Evolutionary conservation across 768 basidiomycete species (phyloP).

Genomic region (Tephrocybe sp.): DNA sequence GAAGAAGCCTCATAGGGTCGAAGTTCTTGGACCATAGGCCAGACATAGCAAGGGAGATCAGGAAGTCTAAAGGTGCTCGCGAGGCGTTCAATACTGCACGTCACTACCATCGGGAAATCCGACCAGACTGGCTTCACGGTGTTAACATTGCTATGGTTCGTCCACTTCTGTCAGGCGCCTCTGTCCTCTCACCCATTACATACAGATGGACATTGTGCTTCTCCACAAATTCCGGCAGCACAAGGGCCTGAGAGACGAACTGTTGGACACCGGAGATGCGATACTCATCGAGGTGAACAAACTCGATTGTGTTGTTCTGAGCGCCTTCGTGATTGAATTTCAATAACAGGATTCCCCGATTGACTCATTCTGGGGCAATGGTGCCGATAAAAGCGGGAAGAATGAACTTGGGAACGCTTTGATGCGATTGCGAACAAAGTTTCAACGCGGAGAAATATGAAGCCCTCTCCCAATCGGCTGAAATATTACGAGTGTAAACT

Average conservation of each 20-base stretch:
- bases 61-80: constrained; percentile 58
- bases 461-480: too few species aligned
- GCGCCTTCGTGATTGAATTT: neutral
- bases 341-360: constrained; percentile 58
- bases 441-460: constrained; percentile 33
- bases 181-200: neutral
- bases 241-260: constrained; percentile 48
- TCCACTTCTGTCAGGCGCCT: neutral
- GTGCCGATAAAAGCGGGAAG: constrained; percentile 59
- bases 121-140: constrained; percentile 65
- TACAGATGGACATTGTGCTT: constrained; percentile 65
- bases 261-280: constrained; percentile 65
- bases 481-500: too few species aligned
- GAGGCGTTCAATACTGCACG: constrained; percentile 69
- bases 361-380: constrained; percentile 77
- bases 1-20: neutral
- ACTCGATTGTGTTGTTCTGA: neutral
- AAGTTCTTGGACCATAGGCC: constrained; percentile 62
- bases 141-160: constrained; percentile 65
- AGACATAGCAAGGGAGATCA: constrained; percentile 68
- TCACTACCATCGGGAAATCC: constrained; percentile 53
- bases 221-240: constrained; percentile 76
- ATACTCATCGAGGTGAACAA: constrained; percentile 63
- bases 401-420: constrained; percentile 77
- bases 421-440: constrained; percentile 55